Evolutionary conservation across 2,329 filamentous ascomycete species (phyloP).

Genomic region (Aureobasidium sp.): DNA sequence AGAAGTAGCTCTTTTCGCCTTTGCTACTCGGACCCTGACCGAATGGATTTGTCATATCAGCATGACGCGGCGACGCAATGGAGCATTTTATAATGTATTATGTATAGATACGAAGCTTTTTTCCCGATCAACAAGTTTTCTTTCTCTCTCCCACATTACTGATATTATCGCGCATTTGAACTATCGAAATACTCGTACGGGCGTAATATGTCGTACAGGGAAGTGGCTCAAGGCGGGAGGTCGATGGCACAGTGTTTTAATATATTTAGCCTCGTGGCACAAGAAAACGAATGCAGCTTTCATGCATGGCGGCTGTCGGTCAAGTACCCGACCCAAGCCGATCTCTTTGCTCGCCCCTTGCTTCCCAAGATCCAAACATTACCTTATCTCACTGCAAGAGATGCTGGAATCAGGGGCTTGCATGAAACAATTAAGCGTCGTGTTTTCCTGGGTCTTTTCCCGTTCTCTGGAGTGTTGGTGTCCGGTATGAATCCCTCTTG

Average conservation of each 20-base stretch:
- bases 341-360: background rate
- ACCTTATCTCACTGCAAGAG: background rate
- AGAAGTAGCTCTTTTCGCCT: too few species aligned
- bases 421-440: background rate
- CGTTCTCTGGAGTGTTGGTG: background rate
- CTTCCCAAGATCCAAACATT: background rate
- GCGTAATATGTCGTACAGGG: background rate
- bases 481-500: too few species aligned
- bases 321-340: background rate
- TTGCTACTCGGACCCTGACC: background rate
- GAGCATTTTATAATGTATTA: background rate
- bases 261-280: constrained; percentile 3
- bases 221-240: background rate
- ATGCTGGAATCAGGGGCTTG: background rate
- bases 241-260: background rate
- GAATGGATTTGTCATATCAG: background rate
- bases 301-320: constrained; percentile 7
- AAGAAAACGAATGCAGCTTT: background rate
- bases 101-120: background rate
- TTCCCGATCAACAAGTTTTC: background rate
- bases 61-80: background rate
- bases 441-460: background rate
- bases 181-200: background rate
- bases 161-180: background rate
- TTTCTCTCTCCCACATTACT: background rate